Evolutionary conservation across 1,139 yeast genomes (phyloP), one percentile per base, ranked within the genome.

Genomic region (Geotrichum armillariae): DNA sequence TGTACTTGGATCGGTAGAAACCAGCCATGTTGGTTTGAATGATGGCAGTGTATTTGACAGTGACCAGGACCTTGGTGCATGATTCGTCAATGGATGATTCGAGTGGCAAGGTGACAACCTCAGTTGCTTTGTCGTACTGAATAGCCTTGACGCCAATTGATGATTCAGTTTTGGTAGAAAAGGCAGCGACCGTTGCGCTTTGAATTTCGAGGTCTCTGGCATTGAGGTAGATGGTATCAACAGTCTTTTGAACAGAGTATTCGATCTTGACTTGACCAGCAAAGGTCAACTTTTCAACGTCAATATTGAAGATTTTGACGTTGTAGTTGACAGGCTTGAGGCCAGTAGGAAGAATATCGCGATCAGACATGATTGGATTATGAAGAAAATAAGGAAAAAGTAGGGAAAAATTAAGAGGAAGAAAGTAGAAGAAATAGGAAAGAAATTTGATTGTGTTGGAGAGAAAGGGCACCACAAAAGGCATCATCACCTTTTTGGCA

Each of bases 11-110:
- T 59, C 87, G 76, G 71, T 89, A 89, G 71, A 89, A 88, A 7
- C 95, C 96, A 36, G 89, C 87, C 95, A 88, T 87, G 63, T 82
- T 80, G 46, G 75, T 75, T 65, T 81, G 80, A 56, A 82, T 72
- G 18, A 66, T 63, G 36, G 82, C 87, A 2, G 58, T 55, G 57
- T 75, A 81, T n/a, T 66, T 62, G 37, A 79, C 60, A 12, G 68
- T 62, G 33, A 77, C 68, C 3, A 59, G 47, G 12, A 62, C 62
- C 27, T 56, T 55, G 18, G 61, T 43, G 34, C 64, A 63, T 14
- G 60, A 57, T 36, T 53, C 50, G 14, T 63, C 62, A 33, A 65
- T 54, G 17, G 59, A 50, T 45, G 62, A 57, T 5, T 60, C 56
- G 41, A 59, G 62, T 38, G 60, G 56, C 38, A 69, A 53, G n/a